Evolutionary conservation across 352 stramenopile species (phyloP), one percentile per base, ranked within the genome.

Genomic region (Phytophthora quininea): DNA sequence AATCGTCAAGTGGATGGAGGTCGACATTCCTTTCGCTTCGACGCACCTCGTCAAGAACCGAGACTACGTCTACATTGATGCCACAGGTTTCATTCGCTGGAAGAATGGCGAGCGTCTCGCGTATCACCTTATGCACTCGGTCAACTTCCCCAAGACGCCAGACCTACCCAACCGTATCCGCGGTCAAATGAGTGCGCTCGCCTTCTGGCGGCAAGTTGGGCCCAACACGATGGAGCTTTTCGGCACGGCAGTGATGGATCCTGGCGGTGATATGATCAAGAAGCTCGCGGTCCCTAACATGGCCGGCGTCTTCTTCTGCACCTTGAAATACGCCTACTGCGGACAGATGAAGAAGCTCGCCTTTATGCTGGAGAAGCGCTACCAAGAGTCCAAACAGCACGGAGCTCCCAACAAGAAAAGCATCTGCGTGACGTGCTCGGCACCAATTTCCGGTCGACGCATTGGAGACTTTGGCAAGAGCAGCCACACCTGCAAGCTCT

Each of bases 181-280:
- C 38, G 71, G 72, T 4, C 65, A 81, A 42, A 64, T 88, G 52
- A 89, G 80, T 1, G 53, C 71, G 2, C 65, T 76, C 2, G 71
- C 55, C 1, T 77, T 88, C 51, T 91, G 73, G 55, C 74, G 78
- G 1, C 82, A 91, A 49, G 64, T 71, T 15, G 59, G 30, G 10
- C 52, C 79, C 8, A 78, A 82, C 40, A 69, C 67, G 2, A 82
- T 84, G 14, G 76, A 89, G 37, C 46, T 84, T 3, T 87, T 82
- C 58, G 69, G 71, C 15, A 74, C 64, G 14, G 72, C 60, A 0
- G 70, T 80, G 42, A 66, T 84, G 40, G 67, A 83, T 29, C 62
- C 67, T 2, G 48, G 49, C 8, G 70, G 73, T 51, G 70, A 71
- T 15, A 62, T 90, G 53, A 67, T 82, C 33, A 67, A 67, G 15